Evolutionary conservation across 2,329 filamentous ascomycete species (phyloP).

Genomic region (Fulvia fulva): DNA sequence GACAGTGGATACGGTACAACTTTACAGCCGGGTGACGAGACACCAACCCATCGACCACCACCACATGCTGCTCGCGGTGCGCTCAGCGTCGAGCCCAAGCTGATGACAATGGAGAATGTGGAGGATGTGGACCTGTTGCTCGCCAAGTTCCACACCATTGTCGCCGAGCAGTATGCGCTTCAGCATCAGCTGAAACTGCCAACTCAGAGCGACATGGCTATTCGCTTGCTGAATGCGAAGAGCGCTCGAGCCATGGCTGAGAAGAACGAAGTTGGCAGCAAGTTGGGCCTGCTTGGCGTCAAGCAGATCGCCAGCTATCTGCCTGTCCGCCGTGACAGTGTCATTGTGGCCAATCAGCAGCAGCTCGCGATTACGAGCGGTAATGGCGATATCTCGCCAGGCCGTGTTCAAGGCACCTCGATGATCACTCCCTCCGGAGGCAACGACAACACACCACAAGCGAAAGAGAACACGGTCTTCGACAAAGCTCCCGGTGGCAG

Average conservation of each 20-base stretch:
- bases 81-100: neutral
- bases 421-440: neutral
- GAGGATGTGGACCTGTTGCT: slow-evolving; percentile 7
- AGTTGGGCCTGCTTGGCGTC: slow-evolving; percentile 2
- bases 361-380: neutral
- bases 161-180: slow-evolving; percentile 11
- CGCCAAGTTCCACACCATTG: slow-evolving; percentile 9
- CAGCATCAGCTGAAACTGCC: neutral
- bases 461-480: neutral
- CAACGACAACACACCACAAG: neutral
- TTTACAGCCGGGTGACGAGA: slow-evolving; percentile 1
- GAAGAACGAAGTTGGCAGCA: slow-evolving; percentile 6
- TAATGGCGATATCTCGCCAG: neutral
- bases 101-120: slow-evolving; percentile 4
- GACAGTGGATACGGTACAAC: neutral
- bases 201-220: neutral
- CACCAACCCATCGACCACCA: slow-evolving; percentile 7
- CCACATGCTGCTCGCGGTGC: slow-evolving; percentile 1
- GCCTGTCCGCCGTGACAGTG: slow-evolving; percentile 11
- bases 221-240: slow-evolving; percentile 7
- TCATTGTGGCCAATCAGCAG: neutral
- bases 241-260: slow-evolving; percentile 4
- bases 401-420: neutral
- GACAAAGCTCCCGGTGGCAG: slow-evolving; percentile 9
- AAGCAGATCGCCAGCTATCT: slow-evolving; percentile 1